Evolutionary conservation across 768 basidiomycete species (phyloP).

Genomic region (Erythrobasidium yunnanense): DNA sequence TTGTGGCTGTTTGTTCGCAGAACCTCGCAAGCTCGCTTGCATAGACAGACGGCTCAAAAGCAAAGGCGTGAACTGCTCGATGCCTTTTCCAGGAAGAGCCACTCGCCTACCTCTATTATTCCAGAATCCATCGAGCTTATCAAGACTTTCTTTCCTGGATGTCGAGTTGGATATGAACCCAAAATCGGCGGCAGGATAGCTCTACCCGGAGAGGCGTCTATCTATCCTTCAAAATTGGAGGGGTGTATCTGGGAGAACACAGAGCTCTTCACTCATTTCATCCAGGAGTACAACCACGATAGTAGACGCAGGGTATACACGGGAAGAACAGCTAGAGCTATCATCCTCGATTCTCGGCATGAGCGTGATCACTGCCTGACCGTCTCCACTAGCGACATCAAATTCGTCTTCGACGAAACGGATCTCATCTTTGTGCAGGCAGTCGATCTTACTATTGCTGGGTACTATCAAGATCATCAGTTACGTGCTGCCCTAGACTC

Average conservation of each 20-base stretch:
- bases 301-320: background rate
- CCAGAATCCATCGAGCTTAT: too few relatives aligned
- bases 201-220: too few relatives aligned
- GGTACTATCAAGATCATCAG: background rate
- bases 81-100: too few relatives aligned
- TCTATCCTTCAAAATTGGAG: too few relatives aligned
- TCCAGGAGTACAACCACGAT: conserved; percentile 2
- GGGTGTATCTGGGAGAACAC: conserved; percentile 20
- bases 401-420: background rate
- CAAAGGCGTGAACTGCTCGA: too few relatives aligned
- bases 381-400: background rate
- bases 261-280: background rate
- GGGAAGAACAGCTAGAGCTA: background rate
- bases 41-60: too few relatives aligned
- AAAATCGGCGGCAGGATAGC: too few relatives aligned
- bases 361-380: background rate
- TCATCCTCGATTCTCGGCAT: background rate
- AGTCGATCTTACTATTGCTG: background rate
- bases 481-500: conserved; percentile 6
- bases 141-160: too few relatives aligned
- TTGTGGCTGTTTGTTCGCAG: too few relatives aligned
- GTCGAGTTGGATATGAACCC: too few relatives aligned
- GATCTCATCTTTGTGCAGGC: conserved; percentile 11
- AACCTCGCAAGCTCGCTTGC: too few relatives aligned
- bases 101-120: too few relatives aligned